Evolutionary conservation across 805 yeast species (phyloP).

Genomic region (Wickerhamomyces subpelliculosus): DNA sequence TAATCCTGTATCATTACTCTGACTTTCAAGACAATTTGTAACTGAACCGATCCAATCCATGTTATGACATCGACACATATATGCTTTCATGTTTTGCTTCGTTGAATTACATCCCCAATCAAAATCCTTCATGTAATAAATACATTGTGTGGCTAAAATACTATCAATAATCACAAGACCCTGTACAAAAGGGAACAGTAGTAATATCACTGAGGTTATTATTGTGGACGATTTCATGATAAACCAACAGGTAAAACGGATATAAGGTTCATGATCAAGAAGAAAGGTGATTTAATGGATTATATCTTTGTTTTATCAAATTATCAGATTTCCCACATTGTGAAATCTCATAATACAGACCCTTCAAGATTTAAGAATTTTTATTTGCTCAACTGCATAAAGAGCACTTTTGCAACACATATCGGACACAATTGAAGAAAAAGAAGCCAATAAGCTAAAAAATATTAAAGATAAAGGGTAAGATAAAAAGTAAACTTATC

Average conservation of each 20-base stretch:
- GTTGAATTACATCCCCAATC: conserved; percentile 38
- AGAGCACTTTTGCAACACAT: not conserved
- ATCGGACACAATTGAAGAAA: too few relatives aligned
- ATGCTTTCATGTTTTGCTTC: conserved; percentile 26
- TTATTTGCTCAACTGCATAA: conserved; percentile 14
- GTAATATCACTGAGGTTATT: not conserved
- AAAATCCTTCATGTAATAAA: conserved; percentile 30
- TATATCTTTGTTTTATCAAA: too few relatives aligned
- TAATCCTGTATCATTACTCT: conserved; percentile 21
- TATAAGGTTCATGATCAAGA: too few relatives aligned
- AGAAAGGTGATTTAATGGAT: too few relatives aligned
- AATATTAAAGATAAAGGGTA: too few relatives aligned
- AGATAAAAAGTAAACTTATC: too few relatives aligned
- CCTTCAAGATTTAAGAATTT: conserved; percentile 1
- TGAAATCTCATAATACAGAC: not conserved
- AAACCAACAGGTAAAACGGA: too few relatives aligned
- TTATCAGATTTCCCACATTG: not conserved
- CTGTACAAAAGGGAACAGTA: not conserved
- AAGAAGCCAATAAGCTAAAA: too few relatives aligned
- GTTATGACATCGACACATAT: conserved; percentile 35
- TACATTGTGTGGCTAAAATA: conserved; percentile 33
- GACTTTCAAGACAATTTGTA: conserved; percentile 32
- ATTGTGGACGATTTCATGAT: too few relatives aligned
- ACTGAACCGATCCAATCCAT: conserved; percentile 38
- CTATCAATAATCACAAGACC: conserved; percentile 27